These are phyloP conservation scores for Rhizophora mangle DNA, from an alignment of 345 rosid genomes.

Conservation along the genomic window DNA sequence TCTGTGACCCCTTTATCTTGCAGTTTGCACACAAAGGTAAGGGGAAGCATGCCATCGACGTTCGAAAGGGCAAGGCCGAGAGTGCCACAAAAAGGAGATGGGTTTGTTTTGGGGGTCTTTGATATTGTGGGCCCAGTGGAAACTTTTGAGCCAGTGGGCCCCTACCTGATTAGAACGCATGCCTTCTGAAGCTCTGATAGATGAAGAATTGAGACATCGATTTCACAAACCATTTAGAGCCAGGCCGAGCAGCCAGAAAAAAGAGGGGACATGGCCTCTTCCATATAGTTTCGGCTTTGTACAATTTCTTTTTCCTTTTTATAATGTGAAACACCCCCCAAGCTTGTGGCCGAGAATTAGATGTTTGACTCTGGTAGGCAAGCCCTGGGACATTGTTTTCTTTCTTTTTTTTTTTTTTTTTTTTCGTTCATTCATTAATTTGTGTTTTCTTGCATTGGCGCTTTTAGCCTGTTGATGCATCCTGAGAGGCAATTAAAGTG, in stretches of 20 bases:
- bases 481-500: too few relatives aligned
- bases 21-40: not conserved
- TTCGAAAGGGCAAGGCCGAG: not conserved
- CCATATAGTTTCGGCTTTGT: not conserved
- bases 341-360: constrained; percentile 14
- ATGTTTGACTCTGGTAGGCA: not conserved
- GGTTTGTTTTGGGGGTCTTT: not conserved
- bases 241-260: constrained; percentile 13
- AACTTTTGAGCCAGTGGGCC: constrained; percentile 18
- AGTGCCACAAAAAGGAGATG: not conserved
- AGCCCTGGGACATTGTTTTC: constrained; percentile 9
- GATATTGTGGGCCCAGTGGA: constrained; percentile 15
- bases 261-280: constrained; percentile 30
- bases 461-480: not conserved
- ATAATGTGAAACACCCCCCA: not conserved
- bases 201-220: constrained; percentile 8
- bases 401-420: not conserved
- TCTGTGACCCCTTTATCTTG: not conserved
- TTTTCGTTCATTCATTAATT: not conserved
- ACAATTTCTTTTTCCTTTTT: not conserved
- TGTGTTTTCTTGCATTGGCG: not conserved
- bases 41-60: constrained; percentile 7
- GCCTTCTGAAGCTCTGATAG: constrained; percentile 11
- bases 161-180: constrained; percentile 11
- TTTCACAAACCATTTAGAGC: constrained; percentile 18